phyloP scores from a whole-genome alignment of 768 basidiomycete species.

The Trametes villosa region DNA sequence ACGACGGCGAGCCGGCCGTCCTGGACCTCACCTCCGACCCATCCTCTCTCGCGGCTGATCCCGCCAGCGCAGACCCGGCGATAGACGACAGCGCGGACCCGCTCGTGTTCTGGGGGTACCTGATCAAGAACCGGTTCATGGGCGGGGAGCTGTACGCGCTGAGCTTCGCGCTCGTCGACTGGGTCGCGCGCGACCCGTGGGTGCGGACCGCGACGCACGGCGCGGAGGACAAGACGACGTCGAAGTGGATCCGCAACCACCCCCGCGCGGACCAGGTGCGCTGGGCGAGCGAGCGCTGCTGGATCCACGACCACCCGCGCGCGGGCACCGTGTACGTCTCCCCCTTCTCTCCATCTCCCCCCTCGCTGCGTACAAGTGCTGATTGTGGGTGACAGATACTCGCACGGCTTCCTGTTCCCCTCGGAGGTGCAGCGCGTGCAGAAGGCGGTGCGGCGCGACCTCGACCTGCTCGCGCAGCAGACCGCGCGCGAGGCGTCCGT shows the following conservation, averaged over 20 bases:
- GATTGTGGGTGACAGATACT: constrained; percentile 57
- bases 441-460: constrained; percentile 53
- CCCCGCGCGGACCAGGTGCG: constrained; percentile 78
- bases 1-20: constrained; percentile 2
- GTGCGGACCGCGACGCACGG: constrained; percentile 73
- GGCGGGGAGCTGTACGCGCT: constrained; percentile 92
- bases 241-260: constrained; percentile 90
- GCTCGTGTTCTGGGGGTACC: constrained; percentile 85
- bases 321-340: constrained; percentile 84
- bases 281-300: constrained; percentile 92
- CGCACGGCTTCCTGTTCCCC: constrained; percentile 95
- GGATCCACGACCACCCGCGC: constrained; percentile 98
- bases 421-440: constrained; percentile 78
- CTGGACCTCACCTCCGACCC: constrained; percentile 6
- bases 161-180: constrained; percentile 86
- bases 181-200: constrained; percentile 76
- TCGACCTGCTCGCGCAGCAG: constrained; percentile 41
- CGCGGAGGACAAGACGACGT: constrained; percentile 92
- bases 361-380: not conserved
- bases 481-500: constrained; percentile 7
- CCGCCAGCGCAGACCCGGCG: no score
- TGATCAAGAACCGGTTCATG: constrained; percentile 94
- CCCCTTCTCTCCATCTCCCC: not conserved
- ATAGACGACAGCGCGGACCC: no score
- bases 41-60: constrained; percentile 15